Base-by-base conservation (phyloP, 768 basidiomycete species). In the Cyclocybe aegerita region DNA sequence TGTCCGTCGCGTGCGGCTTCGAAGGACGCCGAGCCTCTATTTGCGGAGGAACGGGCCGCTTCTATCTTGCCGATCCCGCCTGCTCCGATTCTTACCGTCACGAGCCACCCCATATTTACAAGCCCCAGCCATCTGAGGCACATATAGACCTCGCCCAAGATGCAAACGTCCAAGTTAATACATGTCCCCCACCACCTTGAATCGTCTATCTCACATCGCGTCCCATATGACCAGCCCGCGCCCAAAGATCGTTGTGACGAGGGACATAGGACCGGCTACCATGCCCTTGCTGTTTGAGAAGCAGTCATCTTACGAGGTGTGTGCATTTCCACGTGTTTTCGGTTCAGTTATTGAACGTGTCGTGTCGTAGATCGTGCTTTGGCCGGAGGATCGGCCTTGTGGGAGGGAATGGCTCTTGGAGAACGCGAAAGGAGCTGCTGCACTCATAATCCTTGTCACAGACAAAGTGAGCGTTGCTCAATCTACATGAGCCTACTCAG, bases 321-420 rank as follows among this genome's bases (percentile, higher is more conserved):
- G 69, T 50, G 3, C 9, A 7, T 29, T 32, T 46, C 29, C 30
- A 12, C 9, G 11, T 4, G 14, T 50, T 16, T 48, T 36, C 9
- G 17, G 1, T 30, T 17, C 40, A 10, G 9, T 47, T 36, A 14
- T 23, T 36, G 33, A 53, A 42, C 14, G 3, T 4, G 41, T 12
- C 38, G 17, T 40, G 48, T 23, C 14, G 7, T 43, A 77, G 76
- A 43, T 78, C 31, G 63, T 74, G 6, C 38, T 72, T 4, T 81
- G 78, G 79, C 62, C 69, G 4, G 64, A 87, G 52, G 81, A 90
- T 57, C 57, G 72, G 4, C 60, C 69, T 2, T 87, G 82, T 49
- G 78, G 81, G 35, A 73, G 83, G 11, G 58, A 74, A 15, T 96
- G 92, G 93, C 67, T 95, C 3, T 67, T 93, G 15, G 74, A 87